phyloP scores from a whole-genome alignment of 257 asterid species.

The Solanum appendiculatum region DNA sequence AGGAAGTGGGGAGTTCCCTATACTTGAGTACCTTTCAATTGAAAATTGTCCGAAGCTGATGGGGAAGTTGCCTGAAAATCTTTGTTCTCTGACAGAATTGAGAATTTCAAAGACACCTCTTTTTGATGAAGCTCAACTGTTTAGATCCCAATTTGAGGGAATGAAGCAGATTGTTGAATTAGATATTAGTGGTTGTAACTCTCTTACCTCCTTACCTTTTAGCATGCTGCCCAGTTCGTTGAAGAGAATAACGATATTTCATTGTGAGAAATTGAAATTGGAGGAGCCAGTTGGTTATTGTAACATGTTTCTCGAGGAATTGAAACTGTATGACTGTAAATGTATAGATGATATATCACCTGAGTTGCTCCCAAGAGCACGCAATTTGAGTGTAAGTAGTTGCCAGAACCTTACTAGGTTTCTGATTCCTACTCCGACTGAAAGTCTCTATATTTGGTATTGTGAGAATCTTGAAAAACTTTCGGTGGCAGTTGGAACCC shows the following conservation, averaged over 20 bases:
- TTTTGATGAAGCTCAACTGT: background rate
- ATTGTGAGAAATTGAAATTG: background rate
- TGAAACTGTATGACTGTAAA: accelerated
- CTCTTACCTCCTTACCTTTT: background rate
- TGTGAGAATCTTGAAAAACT: background rate
- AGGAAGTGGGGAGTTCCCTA: background rate
- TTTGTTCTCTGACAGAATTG: background rate
- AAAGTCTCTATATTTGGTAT: accelerated
- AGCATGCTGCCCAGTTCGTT: background rate
- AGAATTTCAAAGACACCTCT: background rate
- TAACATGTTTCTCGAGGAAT: accelerated
- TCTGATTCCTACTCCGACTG: background rate
- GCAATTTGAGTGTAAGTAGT: accelerated
- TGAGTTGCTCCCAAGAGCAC: background rate
- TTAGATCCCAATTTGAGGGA: background rate
- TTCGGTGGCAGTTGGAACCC: background rate
- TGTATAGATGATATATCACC: background rate
- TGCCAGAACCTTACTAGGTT: background rate
- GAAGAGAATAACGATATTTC: accelerated
- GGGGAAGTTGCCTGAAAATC: background rate
- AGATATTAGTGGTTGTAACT: accelerated
- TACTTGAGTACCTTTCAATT: background rate
- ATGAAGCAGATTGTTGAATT: background rate
- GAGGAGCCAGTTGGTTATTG: background rate
- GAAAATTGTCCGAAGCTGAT: background rate